phyloP scores from a whole-genome alignment of 1,284 basidiomycete genomes.

The Veloboletus limbatus region DNA sequence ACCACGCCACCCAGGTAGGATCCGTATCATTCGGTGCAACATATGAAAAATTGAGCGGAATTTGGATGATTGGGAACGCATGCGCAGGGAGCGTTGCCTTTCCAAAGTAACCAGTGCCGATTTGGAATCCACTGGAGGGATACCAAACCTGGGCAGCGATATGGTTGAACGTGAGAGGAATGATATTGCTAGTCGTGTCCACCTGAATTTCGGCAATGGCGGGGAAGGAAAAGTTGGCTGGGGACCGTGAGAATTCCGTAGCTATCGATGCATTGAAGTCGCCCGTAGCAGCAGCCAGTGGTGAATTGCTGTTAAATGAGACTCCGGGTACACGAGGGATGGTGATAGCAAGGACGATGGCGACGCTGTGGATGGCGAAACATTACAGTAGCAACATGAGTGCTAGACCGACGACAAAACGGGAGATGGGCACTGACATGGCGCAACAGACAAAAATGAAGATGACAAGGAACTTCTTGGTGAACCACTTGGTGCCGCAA shows the following conservation, averaged over 20 bases:
- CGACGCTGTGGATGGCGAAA: slow-evolving; percentile 47
- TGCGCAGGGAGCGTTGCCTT: slow-evolving; percentile 61
- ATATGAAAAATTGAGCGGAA: slow-evolving; percentile 83
- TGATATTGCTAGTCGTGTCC: slow-evolving; percentile 67
- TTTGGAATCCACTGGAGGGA: slow-evolving; percentile 54
- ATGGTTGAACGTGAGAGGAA: slow-evolving; percentile 70
- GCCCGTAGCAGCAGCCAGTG: slow-evolving; percentile 59
- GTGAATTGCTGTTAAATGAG: slow-evolving; percentile 53
- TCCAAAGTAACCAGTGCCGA: slow-evolving; percentile 65
- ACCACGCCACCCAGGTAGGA: slow-evolving; percentile 78
- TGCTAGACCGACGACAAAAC: neutral
- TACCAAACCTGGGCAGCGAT: slow-evolving; percentile 69
- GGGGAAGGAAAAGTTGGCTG: slow-evolving; percentile 85
- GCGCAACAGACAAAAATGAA: slow-evolving; percentile 59
- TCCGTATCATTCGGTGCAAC: slow-evolving; percentile 78
- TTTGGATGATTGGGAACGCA: slow-evolving; percentile 52
- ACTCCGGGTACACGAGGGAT: slow-evolving; percentile 79
- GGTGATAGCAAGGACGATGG: slow-evolving; percentile 67
- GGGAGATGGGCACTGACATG: slow-evolving; percentile 49
- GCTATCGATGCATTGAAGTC: slow-evolving; percentile 53
- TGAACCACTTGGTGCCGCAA: slow-evolving; percentile 72
- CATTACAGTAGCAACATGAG: slow-evolving; percentile 11
- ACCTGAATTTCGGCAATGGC: slow-evolving; percentile 70
- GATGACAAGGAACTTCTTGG: slow-evolving; percentile 65
- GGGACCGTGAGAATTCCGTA: slow-evolving; percentile 63